Conservation (phyloP, 768 basidiomycete species). For the Lactarius psammicola region DNA sequence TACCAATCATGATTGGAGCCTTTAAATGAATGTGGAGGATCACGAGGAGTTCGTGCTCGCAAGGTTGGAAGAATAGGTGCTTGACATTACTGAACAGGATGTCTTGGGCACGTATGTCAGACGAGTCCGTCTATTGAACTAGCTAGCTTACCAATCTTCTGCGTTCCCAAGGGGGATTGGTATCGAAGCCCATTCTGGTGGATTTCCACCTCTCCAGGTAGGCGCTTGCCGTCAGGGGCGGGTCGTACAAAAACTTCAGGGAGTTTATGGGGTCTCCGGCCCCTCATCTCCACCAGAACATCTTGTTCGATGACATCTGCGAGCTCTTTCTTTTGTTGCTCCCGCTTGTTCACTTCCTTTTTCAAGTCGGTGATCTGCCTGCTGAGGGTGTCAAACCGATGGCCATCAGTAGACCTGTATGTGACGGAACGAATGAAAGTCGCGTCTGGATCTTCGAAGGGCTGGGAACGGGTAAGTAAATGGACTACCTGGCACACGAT, state of each 20-base stretch:
- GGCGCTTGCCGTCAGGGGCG: conserved; percentile 89
- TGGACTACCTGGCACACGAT: not conserved
- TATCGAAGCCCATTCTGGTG: conserved; percentile 97
- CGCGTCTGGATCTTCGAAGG: conserved; percentile 94
- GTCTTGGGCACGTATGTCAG: conserved; percentile 48
- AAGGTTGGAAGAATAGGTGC: conserved; percentile 98
- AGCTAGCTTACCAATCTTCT: conserved; percentile 75
- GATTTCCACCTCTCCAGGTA: conserved; percentile 97
- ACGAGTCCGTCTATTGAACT: not conserved
- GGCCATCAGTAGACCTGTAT: conserved; percentile 85
- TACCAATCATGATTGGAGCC: conserved; percentile 97
- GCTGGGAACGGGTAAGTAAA: conserved; percentile 44
- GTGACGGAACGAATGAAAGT: conserved; percentile 95
- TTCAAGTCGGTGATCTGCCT: conserved; percentile 94
- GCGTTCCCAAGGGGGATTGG: conserved; percentile 78
- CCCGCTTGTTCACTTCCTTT: conserved; percentile 95
- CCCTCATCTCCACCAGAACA: conserved; percentile 82
- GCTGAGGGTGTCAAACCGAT: conserved; percentile 84
- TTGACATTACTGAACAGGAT: conserved; percentile 96
- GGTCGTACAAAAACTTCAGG: conserved; percentile 93
- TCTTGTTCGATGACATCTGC: conserved; percentile 98
- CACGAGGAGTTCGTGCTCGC: conserved; percentile 92
- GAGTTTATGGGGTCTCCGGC: conserved; percentile 79
- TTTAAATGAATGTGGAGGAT: conserved; percentile 92
- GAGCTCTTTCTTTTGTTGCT: conserved; percentile 97